Base-by-base conservation (phyloP, 176 grass and related monocot species). In the Guadua angustifolia region DNA sequence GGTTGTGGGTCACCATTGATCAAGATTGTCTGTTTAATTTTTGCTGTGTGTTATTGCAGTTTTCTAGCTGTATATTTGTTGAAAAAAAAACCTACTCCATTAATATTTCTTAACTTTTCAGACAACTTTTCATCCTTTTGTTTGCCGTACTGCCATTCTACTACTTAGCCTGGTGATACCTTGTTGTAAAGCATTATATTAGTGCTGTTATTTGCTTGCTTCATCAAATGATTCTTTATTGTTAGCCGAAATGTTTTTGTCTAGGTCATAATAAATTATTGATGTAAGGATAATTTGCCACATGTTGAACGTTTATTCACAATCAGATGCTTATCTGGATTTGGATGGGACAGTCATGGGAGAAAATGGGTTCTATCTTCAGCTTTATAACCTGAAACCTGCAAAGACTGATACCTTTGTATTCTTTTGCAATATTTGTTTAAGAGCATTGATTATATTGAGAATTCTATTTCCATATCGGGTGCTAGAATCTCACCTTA, bases 221-320 rank as follows among this genome's bases (percentile, higher is more conserved):
- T 57, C 56, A 75, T 58, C 44, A 75, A 69, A 69, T 7, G 39
- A 39, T 82, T 68, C 14, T 56, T 33, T 42, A 74, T 59, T 73
- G 36, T 44, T 53, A 25, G 71, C 52, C 78, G 35, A 29, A 29
- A 18, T 46, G 57, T 39, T 44, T 26, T 73, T 45, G 58, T 5
- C 5, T 59, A 76, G 46, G 71, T 55, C 46, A 75, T 22, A 22
- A n/a, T 76, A 21, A 12, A 19, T n/a, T 59, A 24, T 39, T 75
- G 32, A 58, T 56, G 22, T 24, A 40, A 60, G 42, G 22, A 72
- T 62, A 36, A 36, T 64, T 40, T 65, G 12, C n/a, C 44, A 74
- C 11, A 25, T 6, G 17, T 13, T 71, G 25, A 68, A 38, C 59
- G 60, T 59, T 47, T 38, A 59, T 25, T 61, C 40, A 44, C 22